Conservation (phyloP, 768 basidiomycete species). For the Macrocybe gigantea region DNA sequence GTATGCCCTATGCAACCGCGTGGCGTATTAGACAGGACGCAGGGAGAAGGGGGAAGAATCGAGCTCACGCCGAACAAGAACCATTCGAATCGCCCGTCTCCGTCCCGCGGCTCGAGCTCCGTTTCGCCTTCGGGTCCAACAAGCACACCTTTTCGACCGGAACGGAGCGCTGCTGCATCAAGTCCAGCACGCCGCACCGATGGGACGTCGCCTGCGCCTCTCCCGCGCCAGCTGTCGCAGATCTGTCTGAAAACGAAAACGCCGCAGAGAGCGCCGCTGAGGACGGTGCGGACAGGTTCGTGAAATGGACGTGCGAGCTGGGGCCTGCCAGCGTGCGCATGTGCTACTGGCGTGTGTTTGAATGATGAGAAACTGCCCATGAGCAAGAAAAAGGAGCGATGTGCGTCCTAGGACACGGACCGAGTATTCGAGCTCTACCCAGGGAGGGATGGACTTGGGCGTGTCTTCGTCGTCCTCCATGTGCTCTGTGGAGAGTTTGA, state of each 20-base stretch:
- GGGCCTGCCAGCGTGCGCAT: constrained; percentile 78
- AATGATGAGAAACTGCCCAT: neutral
- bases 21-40: neutral
- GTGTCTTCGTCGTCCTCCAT: constrained; percentile 92
- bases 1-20: constrained; percentile 41
- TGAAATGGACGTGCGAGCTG: constrained; percentile 68
- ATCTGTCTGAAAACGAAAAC: constrained; percentile 21
- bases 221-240: neutral
- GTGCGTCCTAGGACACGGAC: constrained; percentile 30
- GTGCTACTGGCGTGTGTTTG: constrained; percentile 40
- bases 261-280: constrained; percentile 40
- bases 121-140: constrained; percentile 84
- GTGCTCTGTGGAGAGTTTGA: constrained; percentile 52
- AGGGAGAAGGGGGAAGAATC: neutral
- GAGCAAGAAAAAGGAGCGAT: constrained; percentile 2
- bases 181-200: constrained; percentile 46
- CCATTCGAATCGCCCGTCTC: constrained; percentile 69
- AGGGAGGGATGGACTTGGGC: constrained; percentile 67
- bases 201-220: constrained; percentile 40
- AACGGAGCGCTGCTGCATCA: constrained; percentile 40
- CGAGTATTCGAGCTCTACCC: constrained; percentile 91
- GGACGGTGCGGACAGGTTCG: constrained; percentile 77
- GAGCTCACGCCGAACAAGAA: constrained; percentile 83
- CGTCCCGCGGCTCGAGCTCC: constrained; percentile 71
- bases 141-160: constrained; percentile 72